These are phyloP conservation scores for Phylloporus arenicola DNA, from an alignment of 768 basidiomycete species.

Conservation along the genomic window DNA sequence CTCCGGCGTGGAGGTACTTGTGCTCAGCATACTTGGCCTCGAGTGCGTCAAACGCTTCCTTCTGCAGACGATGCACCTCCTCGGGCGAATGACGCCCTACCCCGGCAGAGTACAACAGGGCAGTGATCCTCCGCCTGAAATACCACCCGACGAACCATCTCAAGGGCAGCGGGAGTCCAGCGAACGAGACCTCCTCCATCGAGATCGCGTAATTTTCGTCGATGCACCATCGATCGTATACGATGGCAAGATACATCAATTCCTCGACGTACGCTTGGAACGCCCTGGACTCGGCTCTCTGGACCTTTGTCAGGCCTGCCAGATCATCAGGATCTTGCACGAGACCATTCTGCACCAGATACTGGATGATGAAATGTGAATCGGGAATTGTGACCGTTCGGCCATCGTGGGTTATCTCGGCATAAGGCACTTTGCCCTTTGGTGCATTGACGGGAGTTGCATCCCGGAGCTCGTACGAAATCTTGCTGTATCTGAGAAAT, in stretches of 20 bases:
- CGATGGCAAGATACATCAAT: slow-evolving; percentile 23
- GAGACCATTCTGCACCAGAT: slow-evolving; percentile 24
- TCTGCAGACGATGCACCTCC: slow-evolving; percentile 27
- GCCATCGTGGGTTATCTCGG: slow-evolving; percentile 24
- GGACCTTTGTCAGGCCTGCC: slow-evolving; percentile 22
- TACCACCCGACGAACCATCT: slow-evolving; percentile 21
- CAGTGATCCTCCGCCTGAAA: slow-evolving; percentile 15
- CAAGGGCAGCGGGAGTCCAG: slow-evolving; percentile 14
- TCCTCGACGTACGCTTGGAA: slow-evolving; percentile 32
- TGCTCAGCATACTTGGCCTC: slow-evolving; percentile 22
- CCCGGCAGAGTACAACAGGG: slow-evolving; percentile 19
- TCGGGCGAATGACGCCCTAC: slow-evolving; percentile 31
- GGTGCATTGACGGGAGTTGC: slow-evolving; percentile 24
- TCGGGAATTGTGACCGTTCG: slow-evolving; percentile 22
- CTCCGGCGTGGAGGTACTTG: slow-evolving; percentile 24
- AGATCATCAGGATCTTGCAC: slow-evolving; percentile 25
- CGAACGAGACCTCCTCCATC: slow-evolving; percentile 10
- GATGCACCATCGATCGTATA: slow-evolving; percentile 29
- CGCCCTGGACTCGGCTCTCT: slow-evolving; percentile 32
- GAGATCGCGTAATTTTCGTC: slow-evolving; percentile 23
- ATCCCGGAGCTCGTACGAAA: slow-evolving; percentile 26
- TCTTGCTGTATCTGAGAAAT: slow-evolving; percentile 24
- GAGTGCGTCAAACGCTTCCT: slow-evolving; percentile 28
- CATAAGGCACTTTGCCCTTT: slow-evolving; percentile 31
- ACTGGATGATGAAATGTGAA: slow-evolving; percentile 32